A percentile compares a stretch with the other conserved stretches of the same genome.
Evolutionary conservation across 208 protist species (phyloP).

Genomic region (Hexamita inflata): DNA sequence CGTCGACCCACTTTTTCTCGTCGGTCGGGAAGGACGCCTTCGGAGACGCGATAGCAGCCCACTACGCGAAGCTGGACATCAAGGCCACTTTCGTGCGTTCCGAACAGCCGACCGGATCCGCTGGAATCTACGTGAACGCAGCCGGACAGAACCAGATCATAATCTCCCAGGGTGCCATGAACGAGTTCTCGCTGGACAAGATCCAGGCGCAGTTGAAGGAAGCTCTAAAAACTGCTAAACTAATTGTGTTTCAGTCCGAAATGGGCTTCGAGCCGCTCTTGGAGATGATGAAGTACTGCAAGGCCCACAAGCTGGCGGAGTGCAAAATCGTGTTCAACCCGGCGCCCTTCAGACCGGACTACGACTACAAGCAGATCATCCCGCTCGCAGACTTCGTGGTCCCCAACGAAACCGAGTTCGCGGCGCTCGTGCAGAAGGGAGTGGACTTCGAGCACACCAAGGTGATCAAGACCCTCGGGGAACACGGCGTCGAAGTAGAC

Average conservation of each 20-base stretch:
- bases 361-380: not conserved
- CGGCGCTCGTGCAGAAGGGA: not conserved
- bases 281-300: not conserved
- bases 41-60: not conserved
- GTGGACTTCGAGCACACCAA: not conserved
- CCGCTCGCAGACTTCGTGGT: not conserved
- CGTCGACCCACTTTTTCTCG: not conserved
- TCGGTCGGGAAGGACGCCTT: conserved; percentile 10
- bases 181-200: not conserved
- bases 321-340: conserved; percentile 10
- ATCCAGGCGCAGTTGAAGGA: not conserved
- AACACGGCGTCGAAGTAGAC: not conserved
- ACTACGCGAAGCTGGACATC: not conserved
- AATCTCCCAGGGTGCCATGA: not conserved
- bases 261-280: not conserved
- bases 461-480: not conserved
- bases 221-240: not conserved
- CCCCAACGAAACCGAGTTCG: conserved; percentile 7
- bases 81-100: not conserved
- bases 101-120: not conserved
- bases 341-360: conserved; percentile 5
- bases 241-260: conserved; percentile 12
- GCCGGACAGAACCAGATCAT: not conserved
- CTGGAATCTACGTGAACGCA: not conserved
- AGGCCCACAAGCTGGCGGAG: not conserved